Conservation (phyloP, 805 yeast genomes). For the Kazachstania viticola region DNA sequence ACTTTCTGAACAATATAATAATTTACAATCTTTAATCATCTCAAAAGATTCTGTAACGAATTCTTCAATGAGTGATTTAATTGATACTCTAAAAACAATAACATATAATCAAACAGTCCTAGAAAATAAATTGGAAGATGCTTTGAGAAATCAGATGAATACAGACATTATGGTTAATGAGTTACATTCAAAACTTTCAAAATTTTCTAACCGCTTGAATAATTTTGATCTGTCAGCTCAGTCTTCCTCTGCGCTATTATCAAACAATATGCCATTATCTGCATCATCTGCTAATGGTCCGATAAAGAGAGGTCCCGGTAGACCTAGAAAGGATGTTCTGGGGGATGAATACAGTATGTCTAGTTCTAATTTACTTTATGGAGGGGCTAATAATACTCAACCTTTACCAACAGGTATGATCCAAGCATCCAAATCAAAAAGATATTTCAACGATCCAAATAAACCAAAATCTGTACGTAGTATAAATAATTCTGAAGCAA, state of each 20-base stretch:
- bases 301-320: conserved; percentile 25
- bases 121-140: conserved; percentile 27
- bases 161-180: conserved; percentile 26
- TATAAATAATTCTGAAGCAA: too few species aligned
- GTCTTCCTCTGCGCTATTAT: not conserved
- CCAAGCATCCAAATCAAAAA: conserved; percentile 21
- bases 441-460: conserved; percentile 22
- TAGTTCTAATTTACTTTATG: not conserved
- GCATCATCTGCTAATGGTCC: not conserved
- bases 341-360: not conserved
- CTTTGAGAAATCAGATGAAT: conserved; percentile 26
- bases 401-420: conserved; percentile 19
- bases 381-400: conserved; percentile 1
- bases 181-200: conserved; percentile 14
- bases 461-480: not conserved
- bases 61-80: conserved; percentile 14
- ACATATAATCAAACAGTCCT: conserved; percentile 26
- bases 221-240: not conserved
- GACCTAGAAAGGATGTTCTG: conserved; percentile 21
- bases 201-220: conserved; percentile 1
- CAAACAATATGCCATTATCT: not conserved
- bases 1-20: conserved; percentile 8
- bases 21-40: conserved; percentile 10
- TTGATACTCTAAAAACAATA: conserved; percentile 19
- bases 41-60: conserved; percentile 11